phyloP scores from a whole-genome alignment of 2,329 filamentous ascomycete species.

The Colletotrichum destructivum region DNA sequence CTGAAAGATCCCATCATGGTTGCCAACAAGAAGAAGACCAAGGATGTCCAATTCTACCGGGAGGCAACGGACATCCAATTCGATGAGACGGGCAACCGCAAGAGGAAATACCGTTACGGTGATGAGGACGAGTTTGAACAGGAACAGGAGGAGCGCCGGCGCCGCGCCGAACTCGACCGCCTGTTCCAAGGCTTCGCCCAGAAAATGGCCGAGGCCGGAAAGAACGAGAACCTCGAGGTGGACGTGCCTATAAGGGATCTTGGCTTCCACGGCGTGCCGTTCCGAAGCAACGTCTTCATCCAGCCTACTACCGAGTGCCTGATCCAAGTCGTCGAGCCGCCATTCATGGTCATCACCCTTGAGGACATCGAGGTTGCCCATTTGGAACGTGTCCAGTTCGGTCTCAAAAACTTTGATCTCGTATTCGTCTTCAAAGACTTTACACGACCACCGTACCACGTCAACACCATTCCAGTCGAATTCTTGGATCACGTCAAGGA shows the following conservation, averaged over 20 bases:
- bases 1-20: slow-evolving; percentile 98
- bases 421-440: slow-evolving; percentile 99
- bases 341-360: slow-evolving; percentile 95
- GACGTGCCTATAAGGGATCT: slow-evolving; percentile 98
- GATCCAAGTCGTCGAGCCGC: slow-evolving; percentile 96
- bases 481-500: slow-evolving; percentile 96
- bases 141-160: slow-evolving; percentile 94
- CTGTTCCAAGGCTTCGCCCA: slow-evolving; percentile 97
- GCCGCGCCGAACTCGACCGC: slow-evolving; percentile 92
- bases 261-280: slow-evolving; percentile 96
- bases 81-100: slow-evolving; percentile 97
- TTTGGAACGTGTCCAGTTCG: slow-evolving; percentile 95
- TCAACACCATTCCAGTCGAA: slow-evolving; percentile 98
- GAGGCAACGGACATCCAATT: slow-evolving; percentile 99
- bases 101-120: slow-evolving; percentile 96
- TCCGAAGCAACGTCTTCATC: slow-evolving; percentile 94
- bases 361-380: slow-evolving; percentile 98
- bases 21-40: slow-evolving; percentile 97
- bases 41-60: slow-evolving; percentile 97
- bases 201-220: slow-evolving; percentile 96
- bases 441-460: slow-evolving; percentile 87
- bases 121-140: slow-evolving; percentile 99
- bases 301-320: slow-evolving; percentile 97
- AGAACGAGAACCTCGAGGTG: slow-evolving; percentile 90
- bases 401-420: slow-evolving; percentile 98